These are phyloP conservation scores for Colletotrichum falcatum DNA, from an alignment of 2,329 filamentous ascomycete species.

Conservation along the genomic window DNA sequence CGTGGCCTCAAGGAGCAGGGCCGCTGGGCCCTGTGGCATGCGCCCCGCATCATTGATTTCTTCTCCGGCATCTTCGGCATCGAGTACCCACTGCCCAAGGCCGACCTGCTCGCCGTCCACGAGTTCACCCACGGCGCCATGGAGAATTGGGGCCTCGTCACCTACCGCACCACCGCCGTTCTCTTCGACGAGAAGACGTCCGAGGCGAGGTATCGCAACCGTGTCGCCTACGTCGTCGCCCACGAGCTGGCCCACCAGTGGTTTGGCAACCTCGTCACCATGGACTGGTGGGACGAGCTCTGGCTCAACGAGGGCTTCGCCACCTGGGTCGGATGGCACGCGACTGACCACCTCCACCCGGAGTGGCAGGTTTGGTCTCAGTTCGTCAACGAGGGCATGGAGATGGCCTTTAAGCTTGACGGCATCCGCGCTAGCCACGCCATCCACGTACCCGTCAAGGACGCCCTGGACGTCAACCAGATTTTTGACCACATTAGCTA, in stretches of 20 bases:
- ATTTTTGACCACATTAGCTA: slow-evolving; percentile 99
- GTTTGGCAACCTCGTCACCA: slow-evolving; percentile 95
- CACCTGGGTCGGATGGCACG: slow-evolving; percentile 97
- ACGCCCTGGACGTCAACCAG: slow-evolving; percentile 93
- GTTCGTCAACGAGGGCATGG: slow-evolving; percentile 95
- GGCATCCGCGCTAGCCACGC: slow-evolving; percentile 92
- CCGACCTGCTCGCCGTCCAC: slow-evolving; percentile 89
- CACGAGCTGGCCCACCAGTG: slow-evolving; percentile 97
- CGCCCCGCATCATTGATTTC: slow-evolving; percentile 93
- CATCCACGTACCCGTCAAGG: slow-evolving; percentile 93
- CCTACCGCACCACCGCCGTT: slow-evolving; percentile 93
- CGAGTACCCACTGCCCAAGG: slow-evolving; percentile 93
- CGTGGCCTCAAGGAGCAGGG: slow-evolving; percentile 94
- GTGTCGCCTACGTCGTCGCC: slow-evolving; percentile 97
- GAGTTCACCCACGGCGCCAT: slow-evolving; percentile 91
- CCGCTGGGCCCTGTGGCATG: slow-evolving; percentile 88
- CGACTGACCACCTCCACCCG: slow-evolving; percentile 90
- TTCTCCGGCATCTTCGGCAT: slow-evolving; percentile 96
- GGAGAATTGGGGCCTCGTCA: slow-evolving; percentile 98
- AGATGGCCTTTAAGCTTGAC: slow-evolving; percentile 91
- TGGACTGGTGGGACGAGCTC: slow-evolving; percentile 96
- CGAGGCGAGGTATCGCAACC: slow-evolving; percentile 90
- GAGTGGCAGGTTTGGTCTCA: slow-evolving; percentile 99
- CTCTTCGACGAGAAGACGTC: slow-evolving; percentile 96
- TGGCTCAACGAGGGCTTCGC: slow-evolving; percentile 98